phyloP scores from a whole-genome alignment of 768 basidiomycete species.

The Suillus decipiens region DNA sequence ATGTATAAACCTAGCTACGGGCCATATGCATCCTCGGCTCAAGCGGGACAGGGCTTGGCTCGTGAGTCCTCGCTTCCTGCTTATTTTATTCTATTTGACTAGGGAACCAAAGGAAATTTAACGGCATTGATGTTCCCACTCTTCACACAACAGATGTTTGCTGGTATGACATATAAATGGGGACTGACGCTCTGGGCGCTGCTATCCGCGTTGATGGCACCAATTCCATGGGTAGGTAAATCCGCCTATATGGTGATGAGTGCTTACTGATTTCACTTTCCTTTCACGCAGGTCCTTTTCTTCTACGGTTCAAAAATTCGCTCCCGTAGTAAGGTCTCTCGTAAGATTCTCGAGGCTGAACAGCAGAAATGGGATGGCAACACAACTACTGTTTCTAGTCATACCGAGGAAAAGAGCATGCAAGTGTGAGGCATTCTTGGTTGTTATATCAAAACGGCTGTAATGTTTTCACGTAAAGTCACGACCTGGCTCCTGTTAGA shows the following conservation, averaged over 20 bases:
- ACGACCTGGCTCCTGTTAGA: neutral
- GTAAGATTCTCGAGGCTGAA: constrained; percentile 22
- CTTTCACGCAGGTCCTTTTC: constrained; percentile 27
- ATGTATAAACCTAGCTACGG: constrained; percentile 35
- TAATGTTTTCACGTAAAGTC: neutral
- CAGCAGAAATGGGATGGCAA: neutral
- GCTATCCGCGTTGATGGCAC: constrained; percentile 44
- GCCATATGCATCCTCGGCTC: constrained; percentile 53
- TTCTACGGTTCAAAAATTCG: constrained; percentile 36
- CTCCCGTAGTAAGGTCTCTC: constrained; percentile 27
- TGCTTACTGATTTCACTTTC: neutral
- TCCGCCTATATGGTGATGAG: neutral
- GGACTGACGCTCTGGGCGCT: constrained; percentile 43
- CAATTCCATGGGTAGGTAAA: constrained; percentile 44
- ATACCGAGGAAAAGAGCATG: constrained; percentile 1
- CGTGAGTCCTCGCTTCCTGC: constrained; percentile 31
- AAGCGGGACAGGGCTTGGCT: constrained; percentile 52
- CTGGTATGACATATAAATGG: constrained; percentile 49
- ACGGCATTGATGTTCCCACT: constrained; percentile 49
- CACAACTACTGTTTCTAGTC: neutral
- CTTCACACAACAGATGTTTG: constrained; percentile 49
- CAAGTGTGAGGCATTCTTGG: neutral
- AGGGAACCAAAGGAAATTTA: constrained; percentile 34
- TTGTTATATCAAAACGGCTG: too few relatives aligned
- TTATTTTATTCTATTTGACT: neutral